Evolutionary conservation across 108 stramenopile species (phyloP), one percentile per base, ranked within the genome.

Genomic region (Skeletonema marinoi): DNA sequence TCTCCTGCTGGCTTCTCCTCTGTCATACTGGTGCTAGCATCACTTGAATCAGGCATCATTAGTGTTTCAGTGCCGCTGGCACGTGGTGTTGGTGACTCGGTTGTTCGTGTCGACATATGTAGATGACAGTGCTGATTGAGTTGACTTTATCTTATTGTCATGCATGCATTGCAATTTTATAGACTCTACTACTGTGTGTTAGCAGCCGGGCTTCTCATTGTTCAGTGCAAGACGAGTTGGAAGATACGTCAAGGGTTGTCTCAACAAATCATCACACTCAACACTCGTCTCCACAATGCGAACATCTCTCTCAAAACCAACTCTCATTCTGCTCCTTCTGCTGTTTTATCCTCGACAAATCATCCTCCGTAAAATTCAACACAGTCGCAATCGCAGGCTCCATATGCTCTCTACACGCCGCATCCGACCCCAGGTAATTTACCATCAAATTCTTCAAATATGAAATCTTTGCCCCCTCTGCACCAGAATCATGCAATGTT

Each of bases 361-460:
- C 95, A 10, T 81, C 88, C 8, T 87, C 77, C 9, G 91, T 83
- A 66, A 96, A 96, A 70, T 92, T 88, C 75, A 96, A 72, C 0
- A 96, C 92, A 6, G 92, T 96, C 10, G 88, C 95, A 66, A 96
- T 96, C 2, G 95, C 95, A 14, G 78, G 86, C 65, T 96, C 95
- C 95, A 96, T 96, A 46, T 93, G 92, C 33, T 89, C 89, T 67
- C 91, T 75, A 16, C 89, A 89, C 13, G 86, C 78, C 9, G 66
- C 63, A 66, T 96, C 92, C 0, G 92, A 89, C 31, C 85, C 82
- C 10, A 96, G 69, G 66, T 93, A 96, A 62, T 96, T 93, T 29
- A 96, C 92, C 95, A 96, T 92, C 1, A 96, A 65, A 74, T 96
- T 96, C 69, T 87, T 82, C 60, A 96, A 70, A 72, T 96, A 96